Evolutionary conservation across 345 rosid genomes (phyloP), one percentile per base, ranked within the genome.

Genomic region (Acer yangbiense): DNA sequence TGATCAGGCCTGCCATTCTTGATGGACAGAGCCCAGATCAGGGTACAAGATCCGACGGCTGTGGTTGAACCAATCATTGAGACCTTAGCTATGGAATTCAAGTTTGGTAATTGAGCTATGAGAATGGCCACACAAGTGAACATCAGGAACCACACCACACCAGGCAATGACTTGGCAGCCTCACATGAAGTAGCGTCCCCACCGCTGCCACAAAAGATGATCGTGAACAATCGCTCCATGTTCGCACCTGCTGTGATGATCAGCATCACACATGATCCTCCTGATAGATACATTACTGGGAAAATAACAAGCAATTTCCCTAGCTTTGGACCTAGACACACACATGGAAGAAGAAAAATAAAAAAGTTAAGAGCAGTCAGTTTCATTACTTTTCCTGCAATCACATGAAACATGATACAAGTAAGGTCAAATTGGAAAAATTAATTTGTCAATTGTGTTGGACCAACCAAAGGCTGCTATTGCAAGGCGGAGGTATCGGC

Each of bases 211-310:
- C 46, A 70, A 35, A 4, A 5, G 0, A 85, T 0, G 54, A 78
- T 68, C 7, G 69, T 60, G 79, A 75, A 84, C 21, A 89, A 44
- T 27, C 58, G 72, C 66, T 83, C 60, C 84, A 86, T 44, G 43
- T 85, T 62, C n/a, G 77, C 60, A 0, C 86, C 90, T 2, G 87
- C 90, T 7, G 80, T 84, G 77, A 88, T 87, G 10, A 91, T 85
- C 46, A 89, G 67, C 75, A 82, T 66, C 41, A 78, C 87, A 25
- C 90, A 87, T 1, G 92, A 62, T 2, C 92, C 92, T 0, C 92
- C 89, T 6, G 94, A 91, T 16, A 91, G 82, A 72, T 87, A 91
- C 90, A 91, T 85, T 2, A 88, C 86, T 1, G 94, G 94, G 70
- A 88, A 87, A 23, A 89, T 62, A 7, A 81, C 89, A 0, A 89